phyloP scores from a whole-genome alignment of 2,329 filamentous ascomycete species.

The Cladosporium colombiae region DNA sequence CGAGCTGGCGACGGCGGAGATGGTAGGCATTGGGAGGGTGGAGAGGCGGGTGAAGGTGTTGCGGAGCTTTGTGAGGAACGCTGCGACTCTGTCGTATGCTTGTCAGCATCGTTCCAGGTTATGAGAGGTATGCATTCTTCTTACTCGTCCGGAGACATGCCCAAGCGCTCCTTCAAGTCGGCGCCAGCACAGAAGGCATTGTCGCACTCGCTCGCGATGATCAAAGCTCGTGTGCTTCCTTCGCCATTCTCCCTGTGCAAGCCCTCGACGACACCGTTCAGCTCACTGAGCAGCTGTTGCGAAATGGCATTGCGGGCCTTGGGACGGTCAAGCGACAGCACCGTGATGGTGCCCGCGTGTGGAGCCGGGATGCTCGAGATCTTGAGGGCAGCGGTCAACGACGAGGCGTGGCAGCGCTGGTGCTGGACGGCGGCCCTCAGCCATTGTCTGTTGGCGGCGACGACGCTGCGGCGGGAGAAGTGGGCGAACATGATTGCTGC shows the following conservation, averaged over 20 bases:
- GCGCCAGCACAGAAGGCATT: slow-evolving; percentile 90
- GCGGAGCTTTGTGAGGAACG: slow-evolving; percentile 77
- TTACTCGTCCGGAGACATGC: slow-evolving; percentile 76
- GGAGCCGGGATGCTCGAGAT: slow-evolving; percentile 75
- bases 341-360: slow-evolving; percentile 77
- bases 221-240: slow-evolving; percentile 72
- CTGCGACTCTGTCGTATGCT: slow-evolving; percentile 63
- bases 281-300: slow-evolving; percentile 67
- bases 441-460: slow-evolving; percentile 17
- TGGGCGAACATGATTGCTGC: slow-evolving; percentile 14
- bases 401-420: slow-evolving; percentile 23
- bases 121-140: background rate
- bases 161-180: slow-evolving; percentile 83
- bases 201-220: slow-evolving; percentile 84
- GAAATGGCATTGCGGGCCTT: slow-evolving; percentile 90
- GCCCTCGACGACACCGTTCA: slow-evolving; percentile 71
- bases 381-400: slow-evolving; percentile 53
- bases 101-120: background rate
- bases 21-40: slow-evolving; percentile 80
- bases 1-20: slow-evolving; percentile 79
- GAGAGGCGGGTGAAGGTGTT: slow-evolving; percentile 73
- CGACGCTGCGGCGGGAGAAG: slow-evolving; percentile 17
- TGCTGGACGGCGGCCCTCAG: slow-evolving; percentile 16
- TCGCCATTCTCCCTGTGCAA: slow-evolving; percentile 61
- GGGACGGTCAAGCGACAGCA: slow-evolving; percentile 85